A percentile compares a stretch with the other conserved stretches of the same genome.
Evolutionary conservation across 441 rosid genomes (phyloP).

Genomic region (Iberis amara): DNA sequence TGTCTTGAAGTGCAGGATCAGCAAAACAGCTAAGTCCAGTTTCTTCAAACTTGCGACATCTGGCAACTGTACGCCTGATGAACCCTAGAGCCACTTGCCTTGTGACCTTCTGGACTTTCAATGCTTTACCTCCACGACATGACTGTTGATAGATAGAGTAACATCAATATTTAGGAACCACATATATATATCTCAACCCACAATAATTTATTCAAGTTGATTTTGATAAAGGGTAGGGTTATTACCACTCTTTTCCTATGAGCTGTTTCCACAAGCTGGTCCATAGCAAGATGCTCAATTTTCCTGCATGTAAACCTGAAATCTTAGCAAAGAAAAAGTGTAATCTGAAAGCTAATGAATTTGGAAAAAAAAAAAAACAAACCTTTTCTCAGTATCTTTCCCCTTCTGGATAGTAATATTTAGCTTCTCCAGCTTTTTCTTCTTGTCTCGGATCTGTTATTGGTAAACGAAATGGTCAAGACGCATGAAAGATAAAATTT

Average conservation of each 20-base stretch:
- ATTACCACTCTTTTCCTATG: constrained; percentile 75
- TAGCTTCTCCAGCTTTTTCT: constrained; percentile 53
- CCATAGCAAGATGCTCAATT: constrained; percentile 66
- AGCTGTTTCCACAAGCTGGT: constrained; percentile 79
- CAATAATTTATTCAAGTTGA: constrained; percentile 1
- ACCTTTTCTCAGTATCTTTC: constrained; percentile 61
- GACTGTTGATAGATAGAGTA: constrained; percentile 46
- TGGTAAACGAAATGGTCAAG: constrained; percentile 22
- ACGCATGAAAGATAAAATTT: constrained; percentile 1
- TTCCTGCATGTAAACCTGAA: constrained; percentile 49
- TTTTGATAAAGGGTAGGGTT: constrained; percentile 8
- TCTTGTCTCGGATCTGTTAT: constrained; percentile 56
- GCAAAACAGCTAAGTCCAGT: constrained; percentile 73
- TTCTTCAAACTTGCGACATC: constrained; percentile 67
- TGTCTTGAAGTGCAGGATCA: constrained; percentile 67
- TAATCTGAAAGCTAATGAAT: constrained; percentile 15
- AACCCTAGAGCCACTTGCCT: constrained; percentile 72
- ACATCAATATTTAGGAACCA: constrained; percentile 4
- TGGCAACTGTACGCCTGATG: constrained; percentile 62
- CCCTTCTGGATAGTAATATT: constrained; percentile 47
- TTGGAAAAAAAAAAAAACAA: constrained; percentile 23
- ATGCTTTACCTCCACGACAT: constrained; percentile 56
- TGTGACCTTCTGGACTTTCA: constrained; percentile 68
- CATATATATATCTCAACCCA: constrained; percentile 1
- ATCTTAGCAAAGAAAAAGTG: constrained; percentile 20